Evolutionary conservation across 495 filamentous ascomycete genomes (phyloP).

Genomic region (Physcia stellaris): DNA sequence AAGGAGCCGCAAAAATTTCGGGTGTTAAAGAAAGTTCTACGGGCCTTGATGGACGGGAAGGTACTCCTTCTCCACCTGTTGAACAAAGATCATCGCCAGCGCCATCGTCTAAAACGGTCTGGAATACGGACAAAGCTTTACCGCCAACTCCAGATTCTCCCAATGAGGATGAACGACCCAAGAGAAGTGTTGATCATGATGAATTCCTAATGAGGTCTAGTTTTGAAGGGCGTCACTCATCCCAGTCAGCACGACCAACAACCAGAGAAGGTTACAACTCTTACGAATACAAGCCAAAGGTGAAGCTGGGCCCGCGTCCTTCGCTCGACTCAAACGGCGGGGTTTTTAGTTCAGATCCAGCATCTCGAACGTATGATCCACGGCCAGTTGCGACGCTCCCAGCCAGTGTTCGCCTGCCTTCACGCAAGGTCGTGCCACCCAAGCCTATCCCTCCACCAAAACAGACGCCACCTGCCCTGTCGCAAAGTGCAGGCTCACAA

Average conservation of each 20-base stretch:
- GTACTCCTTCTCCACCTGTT: not conserved
- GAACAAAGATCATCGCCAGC: constrained; percentile 1
- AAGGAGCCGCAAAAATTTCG: not conserved
- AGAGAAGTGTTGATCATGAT: constrained; percentile 5
- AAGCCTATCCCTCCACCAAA: no score
- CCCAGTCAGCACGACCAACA: constrained; percentile 50
- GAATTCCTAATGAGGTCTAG: constrained; percentile 8
- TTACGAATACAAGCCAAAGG: constrained; percentile 48
- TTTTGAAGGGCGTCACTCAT: constrained; percentile 29
- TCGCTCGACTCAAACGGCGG: constrained; percentile 54
- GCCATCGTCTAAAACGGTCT: constrained; percentile 4
- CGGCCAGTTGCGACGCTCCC: constrained; percentile 60
- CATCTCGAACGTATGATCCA: constrained; percentile 32
- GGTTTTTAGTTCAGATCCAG: constrained; percentile 43
- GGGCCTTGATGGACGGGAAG: not conserved
- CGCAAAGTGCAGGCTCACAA: constrained; percentile 29
- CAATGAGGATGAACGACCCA: not conserved
- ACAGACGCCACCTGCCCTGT: constrained; percentile 23
- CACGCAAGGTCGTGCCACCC: no score
- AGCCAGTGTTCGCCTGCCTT: constrained; percentile 32
- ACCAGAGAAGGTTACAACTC: constrained; percentile 47
- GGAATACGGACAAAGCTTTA: constrained; percentile 14
- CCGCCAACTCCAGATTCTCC: constrained; percentile 6
- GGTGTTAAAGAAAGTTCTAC: no score
- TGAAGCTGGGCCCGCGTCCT: constrained; percentile 74